Evolutionary conservation across 2,329 filamentous ascomycete genomes (phyloP), one percentile per base, ranked within the genome.

Genomic region (Alternaria sp.): DNA sequence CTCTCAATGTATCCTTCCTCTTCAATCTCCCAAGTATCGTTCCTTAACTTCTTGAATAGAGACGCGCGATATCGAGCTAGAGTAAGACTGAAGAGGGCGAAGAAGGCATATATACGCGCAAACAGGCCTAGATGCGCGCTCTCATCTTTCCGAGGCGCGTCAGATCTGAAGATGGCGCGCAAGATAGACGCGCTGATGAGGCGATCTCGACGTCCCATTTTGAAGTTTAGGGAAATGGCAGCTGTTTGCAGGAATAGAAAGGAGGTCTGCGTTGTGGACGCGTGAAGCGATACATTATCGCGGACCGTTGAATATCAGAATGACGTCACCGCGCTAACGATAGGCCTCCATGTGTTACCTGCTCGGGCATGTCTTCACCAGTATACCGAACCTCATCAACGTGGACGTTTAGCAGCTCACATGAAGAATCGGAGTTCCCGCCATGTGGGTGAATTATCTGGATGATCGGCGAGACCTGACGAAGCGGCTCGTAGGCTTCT

Each of bases 1-100:
- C 83, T 86, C 28, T 81, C 80, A 12, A 75, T 78, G 63, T 88
- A 89, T 22, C 84, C 83, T 11, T 83, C 79, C 59, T 87, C 84
- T 24, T 83, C 76, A 34, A 88, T 82, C 5, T 79, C 60, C 86
- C 87, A 89, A 18, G 80, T 75, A 7, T 84, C 77, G 6, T 78
- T 78, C 7, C 87, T 81, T 11, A 89, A 77, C 14, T 79, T 81
- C 8, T 74, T 75, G 71, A 89, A 89, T 0, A 85, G 69, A 4
- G 81, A 78, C 3, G 80, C 76, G 7, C 82, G 78, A 64, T 82
- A 81, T 48, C 81, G 81, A 26, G 81, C 69, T 1, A 88, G 80
- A 1, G 78, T 74, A 5, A 87, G 79, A 51, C 81, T 78, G 71
- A 84, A 85, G 4, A 87, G 65, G 0, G 82, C 81, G 72, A 89